Conservation (phyloP, 1,284 basidiomycete species). For the Rugosomyces carneus region DNA sequence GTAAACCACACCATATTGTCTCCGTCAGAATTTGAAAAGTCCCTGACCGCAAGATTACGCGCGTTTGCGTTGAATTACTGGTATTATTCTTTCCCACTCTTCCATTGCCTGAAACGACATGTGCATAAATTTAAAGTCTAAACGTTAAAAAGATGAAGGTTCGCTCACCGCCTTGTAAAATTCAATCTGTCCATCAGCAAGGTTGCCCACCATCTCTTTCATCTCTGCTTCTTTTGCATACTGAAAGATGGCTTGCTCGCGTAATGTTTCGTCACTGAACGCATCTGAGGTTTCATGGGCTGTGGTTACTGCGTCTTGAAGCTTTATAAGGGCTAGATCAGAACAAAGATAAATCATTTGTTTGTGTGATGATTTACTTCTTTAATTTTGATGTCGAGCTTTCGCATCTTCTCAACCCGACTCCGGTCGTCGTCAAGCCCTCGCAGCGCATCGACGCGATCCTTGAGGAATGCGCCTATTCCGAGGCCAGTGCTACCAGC, state of each 20-base stretch:
- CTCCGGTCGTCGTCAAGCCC: slow-evolving; percentile 93
- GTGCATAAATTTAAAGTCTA: slow-evolving; percentile 9
- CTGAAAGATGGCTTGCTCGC: slow-evolving; percentile 89
- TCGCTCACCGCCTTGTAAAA: slow-evolving; percentile 78
- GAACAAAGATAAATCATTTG: background rate
- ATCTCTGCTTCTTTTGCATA: slow-evolving; percentile 89
- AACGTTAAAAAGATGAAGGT: background rate
- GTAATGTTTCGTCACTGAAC: slow-evolving; percentile 90
- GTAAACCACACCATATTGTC: slow-evolving; percentile 44
- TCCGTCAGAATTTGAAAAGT: slow-evolving; percentile 51
- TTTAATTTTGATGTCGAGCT: slow-evolving; percentile 90
- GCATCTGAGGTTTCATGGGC: slow-evolving; percentile 94
- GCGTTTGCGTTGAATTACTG: slow-evolving; percentile 68
- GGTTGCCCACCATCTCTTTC: slow-evolving; percentile 86
- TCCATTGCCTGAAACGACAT: slow-evolving; percentile 79
- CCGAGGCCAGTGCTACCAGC: slow-evolving; percentile 80
- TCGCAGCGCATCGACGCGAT: slow-evolving; percentile 85
- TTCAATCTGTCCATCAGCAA: slow-evolving; percentile 93
- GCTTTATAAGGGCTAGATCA: slow-evolving; percentile 36
- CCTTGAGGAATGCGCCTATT: slow-evolving; percentile 88
- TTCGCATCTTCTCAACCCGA: slow-evolving; percentile 87
- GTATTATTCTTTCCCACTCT: slow-evolving; percentile 89
- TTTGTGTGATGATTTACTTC: slow-evolving; percentile 53
- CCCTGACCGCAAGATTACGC: slow-evolving; percentile 38
- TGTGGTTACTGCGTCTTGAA: slow-evolving; percentile 92